These are phyloP conservation scores for Phytopythium chamaehyphon DNA, from an alignment of 352 stramenopile genomes.

Conservation along the genomic window DNA sequence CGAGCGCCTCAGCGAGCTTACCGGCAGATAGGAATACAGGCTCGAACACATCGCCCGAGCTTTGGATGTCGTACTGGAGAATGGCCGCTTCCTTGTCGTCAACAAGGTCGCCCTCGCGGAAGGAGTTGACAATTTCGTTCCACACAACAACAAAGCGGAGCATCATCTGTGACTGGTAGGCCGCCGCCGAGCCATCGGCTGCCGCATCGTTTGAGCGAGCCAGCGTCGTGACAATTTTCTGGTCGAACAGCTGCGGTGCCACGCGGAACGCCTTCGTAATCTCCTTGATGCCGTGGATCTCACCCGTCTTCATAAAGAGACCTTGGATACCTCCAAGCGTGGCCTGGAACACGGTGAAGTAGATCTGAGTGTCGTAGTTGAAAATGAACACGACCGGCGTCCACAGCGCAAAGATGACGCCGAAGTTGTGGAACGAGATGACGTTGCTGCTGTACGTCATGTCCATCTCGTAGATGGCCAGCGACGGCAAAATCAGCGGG, in stretches of 20 bases:
- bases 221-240: conserved; percentile 67
- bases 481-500: conserved; percentile 57
- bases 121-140: conserved; percentile 80
- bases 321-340: conserved; percentile 45
- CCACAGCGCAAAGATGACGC: conserved; percentile 58
- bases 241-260: conserved; percentile 59
- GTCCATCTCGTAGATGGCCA: conserved; percentile 69
- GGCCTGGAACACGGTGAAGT: conserved; percentile 72
- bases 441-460: conserved; percentile 52
- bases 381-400: conserved; percentile 69
- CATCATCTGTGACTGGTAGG: conserved; percentile 70
- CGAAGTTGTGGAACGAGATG: conserved; percentile 69
- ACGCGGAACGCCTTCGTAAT: conserved; percentile 69
- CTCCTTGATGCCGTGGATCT: conserved; percentile 62
- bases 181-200: conserved; percentile 33
- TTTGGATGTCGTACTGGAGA: conserved; percentile 71
- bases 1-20: conserved; percentile 61
- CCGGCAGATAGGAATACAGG: conserved; percentile 75
- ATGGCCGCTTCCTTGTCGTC: conserved; percentile 76
- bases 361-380: conserved; percentile 80
- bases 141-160: conserved; percentile 76
- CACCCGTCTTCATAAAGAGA: conserved; percentile 66
- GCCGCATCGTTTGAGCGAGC: conserved; percentile 53
- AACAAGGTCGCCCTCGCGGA: conserved; percentile 64
- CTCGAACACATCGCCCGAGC: conserved; percentile 69